Conservation (phyloP, 2,329 filamentous ascomycete genomes). For the Fonsecaea nubica region DNA sequence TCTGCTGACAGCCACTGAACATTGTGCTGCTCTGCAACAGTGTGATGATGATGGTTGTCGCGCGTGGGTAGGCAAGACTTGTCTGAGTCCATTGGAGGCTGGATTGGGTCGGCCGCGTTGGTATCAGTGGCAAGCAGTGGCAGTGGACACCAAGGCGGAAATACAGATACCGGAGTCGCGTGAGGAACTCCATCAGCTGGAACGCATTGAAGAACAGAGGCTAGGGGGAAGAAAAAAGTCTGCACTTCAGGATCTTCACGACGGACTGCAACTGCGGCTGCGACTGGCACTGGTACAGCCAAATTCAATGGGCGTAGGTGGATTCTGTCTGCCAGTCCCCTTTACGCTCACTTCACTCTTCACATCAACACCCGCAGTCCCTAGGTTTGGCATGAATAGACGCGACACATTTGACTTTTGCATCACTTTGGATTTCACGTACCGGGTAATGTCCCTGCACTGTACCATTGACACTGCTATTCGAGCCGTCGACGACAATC, state of each 20-base stretch:
- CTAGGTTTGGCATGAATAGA: conserved; percentile 36
- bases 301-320: conserved; percentile 28
- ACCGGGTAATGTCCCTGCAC: conserved; percentile 37
- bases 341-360: conserved; percentile 30
- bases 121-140: conserved; percentile 4
- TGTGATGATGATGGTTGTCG: conserved; percentile 33
- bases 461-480: conserved; percentile 39
- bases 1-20: conserved; percentile 26
- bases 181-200: not conserved
- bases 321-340: conserved; percentile 13
- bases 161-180: not conserved
- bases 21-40: conserved; percentile 27
- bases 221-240: conserved; percentile 7
- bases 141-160: conserved; percentile 1
- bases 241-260: not conserved
- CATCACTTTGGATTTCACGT: conserved; percentile 36
- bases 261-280: conserved; percentile 8
- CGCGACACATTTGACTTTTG: conserved; percentile 31
- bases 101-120: not conserved
- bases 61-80: conserved; percentile 13
- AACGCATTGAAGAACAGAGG: conserved; percentile 7
- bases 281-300: conserved; percentile 14
- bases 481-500: conserved; percentile 40
- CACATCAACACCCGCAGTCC: conserved; percentile 10
- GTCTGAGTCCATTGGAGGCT: not conserved